Base-by-base conservation (phyloP, 1,284 basidiomycete genomes). In the Mycosarcoma maydis region DNA sequence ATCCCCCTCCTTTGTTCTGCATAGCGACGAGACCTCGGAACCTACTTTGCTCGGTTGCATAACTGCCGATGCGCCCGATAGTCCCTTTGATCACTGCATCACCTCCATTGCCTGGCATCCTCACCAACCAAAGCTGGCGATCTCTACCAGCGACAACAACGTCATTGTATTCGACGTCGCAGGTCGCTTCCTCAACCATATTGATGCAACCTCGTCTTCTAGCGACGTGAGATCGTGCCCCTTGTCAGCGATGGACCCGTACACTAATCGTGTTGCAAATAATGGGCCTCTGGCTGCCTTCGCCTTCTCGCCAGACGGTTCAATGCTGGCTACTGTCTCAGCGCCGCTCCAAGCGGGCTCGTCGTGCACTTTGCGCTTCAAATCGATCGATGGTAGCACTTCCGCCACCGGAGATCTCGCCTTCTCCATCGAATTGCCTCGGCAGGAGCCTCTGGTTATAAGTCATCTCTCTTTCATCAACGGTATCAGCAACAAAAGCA, bases 231-330 rank as follows among this genome's bases (percentile, higher is more conserved):
- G 39, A 14, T 55, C 59, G 37, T 36, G 51, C 14, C 33, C 37
- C 14, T 53, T 57, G 27, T 14, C 43, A 9, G 48, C 52, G 4
- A 27, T 64, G 11, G 53, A 56, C 23, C 40, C 48, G 20, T 13
- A 24, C 6, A 42, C 43, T 48, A 48, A 48, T 24, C 17, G 34
- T 7, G 44, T 47, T 8, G 46, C 60, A 7, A 38, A 49, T 36
- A 45, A 43, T 22, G 61, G 45, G 23, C 49, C 44, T 32, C 20
- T 65, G 19, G 39, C 44, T 27, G 55, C 45, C 10, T 58, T 52
- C 11, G 55, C 61, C 16, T 55, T 69, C 45, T 50, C 66, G 9
- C 50, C 54, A 0, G 66, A 69, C 27, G 66, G 66, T 0, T 24
- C 45, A 4, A 32, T 55, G 45, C 26, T 69, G 7, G 61, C 61